Percentiles rank a stretch among this genome's conserved stretches.
Evolutionary conservation across 352 stramenopile genomes (phyloP).

Genomic region (Globisporangium nagaii): DNA sequence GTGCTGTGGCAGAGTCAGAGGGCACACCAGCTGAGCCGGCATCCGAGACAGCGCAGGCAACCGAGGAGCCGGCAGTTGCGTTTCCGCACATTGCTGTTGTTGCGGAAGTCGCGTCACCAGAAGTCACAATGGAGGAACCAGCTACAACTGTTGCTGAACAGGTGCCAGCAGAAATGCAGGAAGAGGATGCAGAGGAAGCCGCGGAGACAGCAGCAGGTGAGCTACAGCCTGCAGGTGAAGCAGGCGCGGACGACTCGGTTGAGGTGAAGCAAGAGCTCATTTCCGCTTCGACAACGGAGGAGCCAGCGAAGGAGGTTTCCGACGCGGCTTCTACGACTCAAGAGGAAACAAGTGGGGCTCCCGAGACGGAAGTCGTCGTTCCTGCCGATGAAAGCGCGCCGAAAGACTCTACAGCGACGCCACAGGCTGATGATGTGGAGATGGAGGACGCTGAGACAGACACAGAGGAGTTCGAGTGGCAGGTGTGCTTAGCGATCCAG

Average conservation of each 20-base stretch:
- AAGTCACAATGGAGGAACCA: background rate
- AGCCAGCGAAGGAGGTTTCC: conserved; percentile 1
- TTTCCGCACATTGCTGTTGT: too few species aligned
- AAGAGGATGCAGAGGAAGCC: conserved; percentile 19
- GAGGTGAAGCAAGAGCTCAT: conserved; percentile 20
- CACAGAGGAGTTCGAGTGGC: conserved; percentile 27
- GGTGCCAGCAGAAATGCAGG: conserved; percentile 1
- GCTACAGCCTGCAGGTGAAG: background rate
- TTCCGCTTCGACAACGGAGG: background rate
- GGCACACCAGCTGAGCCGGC: background rate
- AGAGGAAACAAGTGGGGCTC: conserved; percentile 4
- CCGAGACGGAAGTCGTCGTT: conserved; percentile 4
- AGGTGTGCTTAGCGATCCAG: conserved; percentile 47
- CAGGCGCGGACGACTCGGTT: conserved; percentile 3
- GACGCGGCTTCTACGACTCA: conserved; percentile 6
- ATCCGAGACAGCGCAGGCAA: background rate
- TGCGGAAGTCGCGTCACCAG: background rate
- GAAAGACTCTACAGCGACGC: background rate
- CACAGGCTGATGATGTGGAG: conserved; percentile 6
- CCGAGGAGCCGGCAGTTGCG: background rate
- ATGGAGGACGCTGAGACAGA: conserved; percentile 13
- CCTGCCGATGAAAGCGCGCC: conserved; percentile 1
- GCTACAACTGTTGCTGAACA: background rate
- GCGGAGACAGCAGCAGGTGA: conserved; percentile 3
- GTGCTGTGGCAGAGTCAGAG: background rate